Evolutionary conservation across 345 rosid species (phyloP).

Genomic region (Linum tenue): DNA sequence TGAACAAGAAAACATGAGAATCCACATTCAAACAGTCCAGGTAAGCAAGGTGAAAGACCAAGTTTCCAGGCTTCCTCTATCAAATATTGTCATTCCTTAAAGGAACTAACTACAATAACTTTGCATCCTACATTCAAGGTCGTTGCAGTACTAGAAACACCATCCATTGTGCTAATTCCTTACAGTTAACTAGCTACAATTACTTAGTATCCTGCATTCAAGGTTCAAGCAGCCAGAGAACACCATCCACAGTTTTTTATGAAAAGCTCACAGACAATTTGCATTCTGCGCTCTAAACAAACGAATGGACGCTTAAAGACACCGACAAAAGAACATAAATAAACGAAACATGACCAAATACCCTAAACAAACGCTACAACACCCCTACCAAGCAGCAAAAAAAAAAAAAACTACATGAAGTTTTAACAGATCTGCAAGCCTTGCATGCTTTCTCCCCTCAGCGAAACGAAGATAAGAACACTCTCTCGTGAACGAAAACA

Average conservation of each 20-base stretch:
- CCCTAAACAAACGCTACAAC: not conserved
- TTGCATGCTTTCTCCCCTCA: not conserved
- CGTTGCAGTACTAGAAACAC: no score
- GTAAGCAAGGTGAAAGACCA: not conserved
- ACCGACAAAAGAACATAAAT: not conserved
- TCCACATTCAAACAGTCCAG: not conserved
- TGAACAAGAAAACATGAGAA: not conserved
- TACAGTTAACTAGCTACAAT: no score
- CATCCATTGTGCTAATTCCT: no score
- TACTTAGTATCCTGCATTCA: no score
- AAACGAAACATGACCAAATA: not conserved
- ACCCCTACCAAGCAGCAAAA: not conserved
- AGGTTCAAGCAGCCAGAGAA: no score
- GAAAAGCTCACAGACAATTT: no score
- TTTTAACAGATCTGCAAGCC: conserved; percentile 14
- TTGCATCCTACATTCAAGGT: not conserved
- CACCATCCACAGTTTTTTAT: no score
- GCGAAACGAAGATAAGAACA: not conserved
- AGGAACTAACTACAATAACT: not conserved
- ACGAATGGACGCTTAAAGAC: not conserved
- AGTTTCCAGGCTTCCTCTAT: not conserved
- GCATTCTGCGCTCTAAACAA: not conserved
- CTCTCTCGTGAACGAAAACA: not conserved
- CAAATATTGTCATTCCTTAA: not conserved
- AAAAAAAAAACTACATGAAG: not conserved